phyloP scores from a whole-genome alignment of 768 basidiomycete genomes.

The Mycena vulgaris region DNA sequence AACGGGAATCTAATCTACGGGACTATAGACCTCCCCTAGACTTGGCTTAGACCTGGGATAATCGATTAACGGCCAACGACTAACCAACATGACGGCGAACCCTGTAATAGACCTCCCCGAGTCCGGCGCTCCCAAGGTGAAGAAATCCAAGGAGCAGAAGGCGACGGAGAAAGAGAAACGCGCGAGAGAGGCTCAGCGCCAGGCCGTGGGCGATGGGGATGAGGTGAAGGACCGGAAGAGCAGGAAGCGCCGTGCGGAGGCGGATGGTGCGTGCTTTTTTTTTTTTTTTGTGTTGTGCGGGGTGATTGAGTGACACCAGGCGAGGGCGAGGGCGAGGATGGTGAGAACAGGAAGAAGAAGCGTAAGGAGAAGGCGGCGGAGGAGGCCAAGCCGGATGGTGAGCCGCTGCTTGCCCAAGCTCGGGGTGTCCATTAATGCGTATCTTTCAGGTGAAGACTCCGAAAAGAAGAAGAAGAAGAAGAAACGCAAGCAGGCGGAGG shows the following conservation, averaged over 20 bases:
- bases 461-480: slow-evolving; percentile 38
- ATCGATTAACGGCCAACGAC: background rate
- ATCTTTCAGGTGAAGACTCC: slow-evolving; percentile 15
- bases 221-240: slow-evolving; percentile 33
- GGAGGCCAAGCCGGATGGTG: slow-evolving; percentile 58
- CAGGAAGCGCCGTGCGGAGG: slow-evolving; percentile 34
- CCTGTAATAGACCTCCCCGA: background rate
- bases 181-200: slow-evolving; percentile 17
- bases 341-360: slow-evolving; percentile 44
- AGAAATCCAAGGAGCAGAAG: slow-evolving; percentile 38
- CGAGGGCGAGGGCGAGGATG: slow-evolving; percentile 36
- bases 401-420: slow-evolving; percentile 27
- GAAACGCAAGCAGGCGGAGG: slow-evolving; percentile 55
- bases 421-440: background rate
- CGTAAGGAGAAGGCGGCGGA: slow-evolving; percentile 39
- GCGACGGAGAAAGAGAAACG: slow-evolving; percentile 50
- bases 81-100: slow-evolving; percentile 17
- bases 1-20: background rate
- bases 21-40: slow-evolving; percentile 9
- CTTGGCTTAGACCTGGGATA: background rate
- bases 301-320: slow-evolving; percentile 23
- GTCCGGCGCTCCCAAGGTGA: slow-evolving; percentile 28
- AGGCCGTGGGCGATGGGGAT: slow-evolving; percentile 22
- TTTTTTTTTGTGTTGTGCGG: slow-evolving; percentile 4
- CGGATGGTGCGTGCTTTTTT: slow-evolving; percentile 40